Evolutionary conservation across 2,329 filamentous ascomycete genomes (phyloP), one percentile per base, ranked within the genome.

Genomic region (Colletotrichum eleusines): DNA sequence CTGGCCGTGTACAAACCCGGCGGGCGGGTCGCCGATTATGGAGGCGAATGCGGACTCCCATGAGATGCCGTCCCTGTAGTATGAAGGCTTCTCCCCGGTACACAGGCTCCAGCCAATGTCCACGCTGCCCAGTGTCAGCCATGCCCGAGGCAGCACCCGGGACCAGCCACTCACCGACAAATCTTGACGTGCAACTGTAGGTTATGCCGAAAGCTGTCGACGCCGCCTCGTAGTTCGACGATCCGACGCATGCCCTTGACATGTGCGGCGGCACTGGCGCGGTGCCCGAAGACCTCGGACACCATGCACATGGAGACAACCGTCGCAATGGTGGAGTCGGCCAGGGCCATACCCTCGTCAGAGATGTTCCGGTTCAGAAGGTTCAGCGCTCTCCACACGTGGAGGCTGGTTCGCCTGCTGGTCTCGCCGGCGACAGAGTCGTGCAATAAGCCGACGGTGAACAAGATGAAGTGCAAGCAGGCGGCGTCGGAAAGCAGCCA

Each of bases 61-160:
- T 2, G 64, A 59, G 28, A 71, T 48, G 8, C 18, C 35, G 11
- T 71, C 51, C 4, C 51, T 57, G 31, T 72, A 76, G 20, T 78
- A 75, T 1, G 72, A 63, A 2, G 76, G 78, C 6, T 73, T 76
- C 11, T 71, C 73, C 11, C 77, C 77, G 1, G 73, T 74, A 38
- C 67, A 73, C 20, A 79, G 71, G 3, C 76, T 73, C 73, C 75
- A 77, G 1, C 76, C 77, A 1, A 79, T 72, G 50, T 78, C 78
- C 18, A 78, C 73, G 1, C 77, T 79, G 16, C 14, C 1, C 51
- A 5, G 50, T 5, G 33, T 63, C 26, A 68, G 59, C 20, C 14
- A 11, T 31, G 18, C 6, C 0, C 11, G 4, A 44, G n/a, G 16
- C 2, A 20, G 16, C n/a, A 16, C 18, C 23, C 20, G 23, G 23